Conservation (phyloP, 192 early-diverging fungal genomes). For the Linnemannia zychae region DNA sequence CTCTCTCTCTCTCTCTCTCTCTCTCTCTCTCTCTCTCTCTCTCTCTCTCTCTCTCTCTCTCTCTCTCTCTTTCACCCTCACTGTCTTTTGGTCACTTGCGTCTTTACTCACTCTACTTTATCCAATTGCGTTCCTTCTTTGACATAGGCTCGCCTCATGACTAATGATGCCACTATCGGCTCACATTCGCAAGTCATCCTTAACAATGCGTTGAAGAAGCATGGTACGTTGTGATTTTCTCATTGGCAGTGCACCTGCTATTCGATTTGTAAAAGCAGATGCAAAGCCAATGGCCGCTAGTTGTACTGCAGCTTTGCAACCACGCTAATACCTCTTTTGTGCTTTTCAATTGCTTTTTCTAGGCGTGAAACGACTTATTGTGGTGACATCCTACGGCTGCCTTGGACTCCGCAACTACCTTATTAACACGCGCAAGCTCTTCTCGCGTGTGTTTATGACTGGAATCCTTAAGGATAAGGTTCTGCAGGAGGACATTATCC, state of each 20-base stretch:
- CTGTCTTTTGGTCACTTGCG: background rate
- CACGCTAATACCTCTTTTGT: background rate
- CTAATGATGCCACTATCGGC: constrained; percentile 41
- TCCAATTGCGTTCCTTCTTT: too few relatives aligned
- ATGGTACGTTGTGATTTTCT: constrained; percentile 24
- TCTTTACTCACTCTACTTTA: background rate
- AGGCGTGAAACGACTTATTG: constrained; percentile 50
- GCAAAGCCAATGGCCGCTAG: background rate
- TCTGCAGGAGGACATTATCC: constrained; percentile 54
- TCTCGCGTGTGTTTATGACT: constrained; percentile 50
- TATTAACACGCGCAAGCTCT: constrained; percentile 35
- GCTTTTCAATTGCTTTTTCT: background rate
- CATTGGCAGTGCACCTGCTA: too few relatives aligned
- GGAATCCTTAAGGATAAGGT: constrained; percentile 57
- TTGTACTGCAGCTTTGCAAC: background rate
- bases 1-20: too few relatives aligned
- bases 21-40: too few relatives aligned
- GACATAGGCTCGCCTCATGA: constrained; percentile 47
- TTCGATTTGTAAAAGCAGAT: too few relatives aligned
- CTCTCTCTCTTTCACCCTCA: too few relatives aligned
- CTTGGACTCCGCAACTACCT: constrained; percentile 43
- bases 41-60: too few relatives aligned
- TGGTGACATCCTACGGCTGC: constrained; percentile 49
- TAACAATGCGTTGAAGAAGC: constrained; percentile 52
- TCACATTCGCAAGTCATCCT: constrained; percentile 51